Conservation (phyloP, 2,329 filamentous ascomycete species). For the Colletotrichum trifolii region DNA sequence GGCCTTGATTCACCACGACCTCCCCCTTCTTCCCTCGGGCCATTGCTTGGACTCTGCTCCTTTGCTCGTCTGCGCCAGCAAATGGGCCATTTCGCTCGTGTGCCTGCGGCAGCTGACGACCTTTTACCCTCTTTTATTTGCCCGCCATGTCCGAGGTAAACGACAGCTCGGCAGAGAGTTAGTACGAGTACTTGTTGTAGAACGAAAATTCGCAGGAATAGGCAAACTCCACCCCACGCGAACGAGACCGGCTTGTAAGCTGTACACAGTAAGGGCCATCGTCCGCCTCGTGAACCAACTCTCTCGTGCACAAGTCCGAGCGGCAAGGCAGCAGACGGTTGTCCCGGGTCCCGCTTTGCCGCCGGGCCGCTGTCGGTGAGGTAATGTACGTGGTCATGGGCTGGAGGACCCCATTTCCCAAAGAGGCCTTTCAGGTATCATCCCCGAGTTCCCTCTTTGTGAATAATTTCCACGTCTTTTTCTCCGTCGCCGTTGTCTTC, state of each 20-base stretch:
- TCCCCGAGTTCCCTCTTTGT: constrained; percentile 30
- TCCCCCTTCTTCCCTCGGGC: constrained; percentile 18
- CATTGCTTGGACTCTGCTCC: too few species aligned
- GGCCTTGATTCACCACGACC: constrained; percentile 14
- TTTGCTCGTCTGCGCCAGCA: constrained; percentile 6
- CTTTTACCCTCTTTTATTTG: neutral
- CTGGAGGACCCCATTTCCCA: constrained; percentile 27
- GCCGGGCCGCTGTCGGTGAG: constrained; percentile 36
- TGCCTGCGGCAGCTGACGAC: neutral
- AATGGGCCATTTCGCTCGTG: neutral
- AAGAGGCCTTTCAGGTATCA: constrained; percentile 37
- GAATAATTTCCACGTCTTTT: constrained; percentile 21
- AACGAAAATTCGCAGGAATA: constrained; percentile 7
- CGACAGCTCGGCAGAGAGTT: too few species aligned
- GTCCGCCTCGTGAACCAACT: constrained; percentile 7
- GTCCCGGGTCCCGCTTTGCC: constrained; percentile 29
- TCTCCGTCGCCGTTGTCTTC: neutral
- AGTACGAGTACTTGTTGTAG: neutral
- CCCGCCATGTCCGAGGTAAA: constrained; percentile 4
- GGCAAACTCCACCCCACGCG: neutral
- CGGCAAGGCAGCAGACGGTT: neutral
- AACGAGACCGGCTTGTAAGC: too few species aligned
- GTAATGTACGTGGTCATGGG: constrained; percentile 15
- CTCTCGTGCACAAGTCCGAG: constrained; percentile 2
- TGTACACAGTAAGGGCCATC: too few species aligned